Evolutionary conservation across 2,329 filamentous ascomycete species (phyloP).

Genomic region (Pseudogymnoascus destructans): DNA sequence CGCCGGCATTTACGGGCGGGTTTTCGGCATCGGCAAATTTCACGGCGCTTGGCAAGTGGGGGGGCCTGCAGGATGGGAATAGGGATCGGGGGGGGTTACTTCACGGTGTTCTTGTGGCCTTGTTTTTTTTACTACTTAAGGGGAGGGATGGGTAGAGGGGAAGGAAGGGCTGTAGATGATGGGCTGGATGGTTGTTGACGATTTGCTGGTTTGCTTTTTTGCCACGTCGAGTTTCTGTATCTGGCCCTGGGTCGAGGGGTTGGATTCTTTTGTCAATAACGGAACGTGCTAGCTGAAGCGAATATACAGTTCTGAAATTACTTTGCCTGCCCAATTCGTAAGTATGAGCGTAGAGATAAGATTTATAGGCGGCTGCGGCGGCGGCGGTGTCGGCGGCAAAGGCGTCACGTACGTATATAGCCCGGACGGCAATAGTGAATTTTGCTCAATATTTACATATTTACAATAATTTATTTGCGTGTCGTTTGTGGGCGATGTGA

Average conservation of each 20-base stretch:
- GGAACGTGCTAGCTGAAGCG: neutral
- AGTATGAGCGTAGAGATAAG: neutral
- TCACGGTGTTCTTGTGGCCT: neutral
- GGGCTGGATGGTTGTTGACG: neutral
- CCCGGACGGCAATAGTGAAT: no score
- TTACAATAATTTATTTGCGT: neutral
- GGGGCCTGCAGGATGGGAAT: neutral
- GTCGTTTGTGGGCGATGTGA: neutral
- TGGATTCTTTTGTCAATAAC: neutral
- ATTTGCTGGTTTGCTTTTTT: neutral
- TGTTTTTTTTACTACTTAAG: neutral
- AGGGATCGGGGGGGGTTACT: neutral
- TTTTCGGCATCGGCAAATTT: neutral
- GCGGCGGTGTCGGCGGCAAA: neutral
- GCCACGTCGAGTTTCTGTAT: neutral
- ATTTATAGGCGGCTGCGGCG: neutral
- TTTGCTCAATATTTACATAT: neutral
- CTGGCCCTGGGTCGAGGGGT: neutral
- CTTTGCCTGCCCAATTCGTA: neutral
- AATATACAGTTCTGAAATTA: slow-evolving; percentile 6
- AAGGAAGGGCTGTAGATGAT: neutral
- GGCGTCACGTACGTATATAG: neutral
- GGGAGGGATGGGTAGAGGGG: neutral
- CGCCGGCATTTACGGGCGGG: neutral
- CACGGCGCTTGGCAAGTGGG: neutral